Evolutionary conservation across 176 grass and related monocot genomes (phyloP).

Genomic region (Ananas comosus): DNA sequence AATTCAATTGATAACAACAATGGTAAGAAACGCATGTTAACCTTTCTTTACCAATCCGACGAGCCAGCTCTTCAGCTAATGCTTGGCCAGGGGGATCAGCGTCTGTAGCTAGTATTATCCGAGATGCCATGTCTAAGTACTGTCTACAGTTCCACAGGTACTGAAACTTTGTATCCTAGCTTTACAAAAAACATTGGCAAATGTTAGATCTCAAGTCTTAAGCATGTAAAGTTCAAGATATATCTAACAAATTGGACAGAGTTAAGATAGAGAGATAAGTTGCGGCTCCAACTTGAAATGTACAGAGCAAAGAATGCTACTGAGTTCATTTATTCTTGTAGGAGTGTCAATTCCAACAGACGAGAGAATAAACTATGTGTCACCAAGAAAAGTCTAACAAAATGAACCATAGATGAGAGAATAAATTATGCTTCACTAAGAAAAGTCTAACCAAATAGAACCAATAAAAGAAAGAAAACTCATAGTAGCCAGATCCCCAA

Average conservation of each 20-base stretch:
- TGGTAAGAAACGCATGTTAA: conserved; percentile 2
- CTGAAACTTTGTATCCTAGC: conserved; percentile 87
- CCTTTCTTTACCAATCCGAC: conserved; percentile 98
- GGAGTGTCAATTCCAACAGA: too few relatives aligned
- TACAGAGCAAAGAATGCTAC: too few relatives aligned
- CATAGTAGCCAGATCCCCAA: too few relatives aligned
- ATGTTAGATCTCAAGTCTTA: conserved; percentile 30
- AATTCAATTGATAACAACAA: neutral
- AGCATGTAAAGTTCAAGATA: neutral
- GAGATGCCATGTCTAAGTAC: conserved; percentile 83
- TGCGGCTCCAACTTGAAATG: too few relatives aligned
- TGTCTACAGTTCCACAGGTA: conserved; percentile 93
- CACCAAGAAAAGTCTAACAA: too few relatives aligned
- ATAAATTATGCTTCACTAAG: too few relatives aligned
- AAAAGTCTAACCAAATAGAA: too few relatives aligned
- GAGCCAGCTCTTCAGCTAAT: conserved; percentile 84
- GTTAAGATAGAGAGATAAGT: neutral
- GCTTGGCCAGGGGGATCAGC: conserved; percentile 70
- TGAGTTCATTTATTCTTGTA: too few relatives aligned
- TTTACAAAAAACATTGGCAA: conserved; percentile 54
- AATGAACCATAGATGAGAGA: too few relatives aligned
- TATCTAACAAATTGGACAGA: conserved; percentile 12
- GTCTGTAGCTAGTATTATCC: conserved; percentile 96
- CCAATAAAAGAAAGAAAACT: too few relatives aligned
- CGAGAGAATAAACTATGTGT: too few relatives aligned